Evolutionary conservation across 441 rosid species (phyloP), one percentile per base, ranked within the genome.

Genomic region (Melastoma candidum): DNA sequence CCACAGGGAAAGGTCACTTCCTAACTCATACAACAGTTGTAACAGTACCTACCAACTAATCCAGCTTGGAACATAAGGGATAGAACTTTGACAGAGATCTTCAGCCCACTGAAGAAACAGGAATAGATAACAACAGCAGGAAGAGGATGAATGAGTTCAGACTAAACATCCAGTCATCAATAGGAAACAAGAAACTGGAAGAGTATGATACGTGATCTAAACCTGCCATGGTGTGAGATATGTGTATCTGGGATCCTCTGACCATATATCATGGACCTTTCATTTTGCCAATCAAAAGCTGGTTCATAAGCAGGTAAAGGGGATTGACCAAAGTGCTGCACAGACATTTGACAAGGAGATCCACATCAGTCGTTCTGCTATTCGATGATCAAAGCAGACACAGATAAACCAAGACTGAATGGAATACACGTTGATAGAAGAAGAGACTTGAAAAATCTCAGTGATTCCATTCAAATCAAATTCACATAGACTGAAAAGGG

Each of bases 291-390:
- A 53, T 94, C 97, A 70, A 90, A 94, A 67, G 97, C 96, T 24
- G 99, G 97, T 72, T 94, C 99, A 60, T 94, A 94, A 26, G 99
- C 89, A 73, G 97, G 99, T 43, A 94, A 83, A 14, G 99, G 94
- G 65, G 99, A 87, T 57, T 61, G 80, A 54, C 96, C 96, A 77
- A 90, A 80, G 74, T 87, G 94, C 99, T 94, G 77, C 71, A 68
- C 61, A 47, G 46, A 72, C 39, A 61, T 47, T 32, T 32, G 41
- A 32, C 41, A 32, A 32, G 41, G 41, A 8, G 8, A 32, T 2
- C 41, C 41, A 32, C 41, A 32, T 32, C 7, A 4, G 41, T 32
- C 41, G 8, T 3, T 32, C 41, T 1, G 8, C 6, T 6, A 4
- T 32, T 8, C 41, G 8, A 32, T 32, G 8, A 32, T 4, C 41